Evolutionary conservation across 2,329 filamentous ascomycete species (phyloP), one percentile per base, ranked within the genome.

Genomic region (Alternaria conjuncta): DNA sequence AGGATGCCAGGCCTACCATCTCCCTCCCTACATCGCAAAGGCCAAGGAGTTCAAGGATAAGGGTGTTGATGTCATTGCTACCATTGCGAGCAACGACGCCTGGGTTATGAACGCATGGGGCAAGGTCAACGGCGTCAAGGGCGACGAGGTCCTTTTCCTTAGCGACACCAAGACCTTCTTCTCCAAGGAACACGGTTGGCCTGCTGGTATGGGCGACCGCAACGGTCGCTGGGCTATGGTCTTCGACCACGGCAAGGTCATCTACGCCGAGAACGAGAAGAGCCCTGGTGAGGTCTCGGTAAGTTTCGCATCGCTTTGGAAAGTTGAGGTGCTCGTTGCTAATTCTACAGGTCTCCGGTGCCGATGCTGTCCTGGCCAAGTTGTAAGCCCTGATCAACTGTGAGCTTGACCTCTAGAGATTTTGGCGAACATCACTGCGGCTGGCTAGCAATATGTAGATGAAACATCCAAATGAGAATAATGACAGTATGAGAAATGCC

Each of bases 31-130:
- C 86, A 87, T 95, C 73, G 82, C 87, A 81, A 90, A 92, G 86
- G 87, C 94, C 73, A 82, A 87, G 80, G 90, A 92, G 79, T 83
- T 90, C 71, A 84, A 87, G 57, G 85, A 90, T 77, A 95, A 95
- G 86, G 93, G 92, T 74, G 91, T 96, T 71, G 93, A 97, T 81
- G 82, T 91, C 67, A 88, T 97, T 75, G 87, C 93, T 71, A 88
- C 96, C 77, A 90, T 96, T 76, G 92, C 93, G 64, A 90, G 85
- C 85, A 97, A 97, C 82, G 94, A 97, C 82, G 85, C 90, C 68
- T 96, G 86, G 78, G 93, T 97, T 80, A 95, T 95, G 92, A 90
- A 89, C 74, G 93, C 92, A 58, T 96, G 92, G 92, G 91, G 89
- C 82, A 97, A 97, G 87, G 93, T 93, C 77, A 95, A 96, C 83